Base-by-base conservation (phyloP, 2,329 filamentous ascomycete genomes). In the Drechslerella coelobrocha region DNA sequence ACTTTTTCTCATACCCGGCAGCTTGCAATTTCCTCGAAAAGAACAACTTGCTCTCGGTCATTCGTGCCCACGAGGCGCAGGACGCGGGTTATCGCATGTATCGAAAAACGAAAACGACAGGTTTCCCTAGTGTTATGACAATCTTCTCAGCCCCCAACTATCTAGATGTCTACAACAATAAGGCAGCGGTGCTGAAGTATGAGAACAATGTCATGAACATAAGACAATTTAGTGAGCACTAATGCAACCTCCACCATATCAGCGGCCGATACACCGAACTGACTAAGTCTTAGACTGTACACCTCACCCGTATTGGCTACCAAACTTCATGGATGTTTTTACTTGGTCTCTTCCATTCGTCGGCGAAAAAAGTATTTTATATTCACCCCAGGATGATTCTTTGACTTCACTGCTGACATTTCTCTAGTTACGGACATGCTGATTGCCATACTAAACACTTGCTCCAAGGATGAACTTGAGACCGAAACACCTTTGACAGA, bases 151-250 rank as follows among this genome's bases (percentile, higher is more conserved):
- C 94, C 1, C 94, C 94, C 37, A 99, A 99, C 81, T 99, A 99
- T 79, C 87, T 99, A 73, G 94, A 99, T 77, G 92, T 99, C 37
- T 99, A 99, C 82, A 99, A 99, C 86, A 99, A 99, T 85, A 99
- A 99, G 83, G 94, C 94, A 1, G 94, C 94, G 0, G 94, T 99
- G 41, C 83, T 99, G 77, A 99, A 99, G 82, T 99, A 99, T 79
- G 94, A 99, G 82, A 99, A 99, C 81, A 99, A 99, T 78, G 94
- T 99, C 72, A 99, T 99, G 94, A 99, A 99, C 83, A 99, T 99
- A 78, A 87, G 94, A 68, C 94, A 99, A 80, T 99, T 99, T 83
- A 99, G 75, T 76, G 68, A 60, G 74, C 57, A 34, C 8, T 24
- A 29, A 45, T 47, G 26, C 23, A 17, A 8, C 17, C n/a, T 51